phyloP scores from a whole-genome alignment of 2,329 filamentous ascomycete species.

The Xylaria multiplex region DNA sequence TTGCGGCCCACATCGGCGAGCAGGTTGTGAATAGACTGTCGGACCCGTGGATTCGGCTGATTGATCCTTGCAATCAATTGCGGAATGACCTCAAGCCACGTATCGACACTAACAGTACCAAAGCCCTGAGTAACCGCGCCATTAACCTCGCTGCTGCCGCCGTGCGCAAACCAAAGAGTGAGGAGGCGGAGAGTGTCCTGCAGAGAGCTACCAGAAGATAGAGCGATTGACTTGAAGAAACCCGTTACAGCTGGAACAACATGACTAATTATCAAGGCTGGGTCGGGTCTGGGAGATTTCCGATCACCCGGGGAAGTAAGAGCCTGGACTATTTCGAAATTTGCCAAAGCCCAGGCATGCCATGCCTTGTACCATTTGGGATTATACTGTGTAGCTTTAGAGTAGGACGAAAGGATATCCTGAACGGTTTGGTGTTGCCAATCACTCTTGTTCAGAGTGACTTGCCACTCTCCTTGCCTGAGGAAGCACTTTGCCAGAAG shows the following conservation, averaged over 20 bases:
- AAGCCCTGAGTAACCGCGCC: conserved; percentile 90
- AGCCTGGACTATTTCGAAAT: conserved; percentile 96
- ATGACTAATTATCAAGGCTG: conserved; percentile 79
- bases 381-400: conserved; percentile 92
- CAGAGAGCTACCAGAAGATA: conserved; percentile 90
- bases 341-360: conserved; percentile 98
- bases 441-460: conserved; percentile 82
- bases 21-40: conserved; percentile 90
- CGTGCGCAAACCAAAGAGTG: conserved; percentile 96
- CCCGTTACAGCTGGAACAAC: conserved; percentile 94
- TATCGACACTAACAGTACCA: conserved; percentile 91
- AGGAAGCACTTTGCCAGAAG: conserved; percentile 95
- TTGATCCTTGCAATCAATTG: conserved; percentile 98
- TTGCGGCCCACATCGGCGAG: conserved; percentile 91
- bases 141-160: conserved; percentile 88
- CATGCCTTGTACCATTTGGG: conserved; percentile 98
- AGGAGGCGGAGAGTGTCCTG: conserved; percentile 94
- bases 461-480: conserved; percentile 96
- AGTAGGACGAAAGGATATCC: conserved; percentile 91
- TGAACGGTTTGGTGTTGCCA: conserved; percentile 89
- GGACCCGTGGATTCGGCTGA: conserved; percentile 88
- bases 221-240: conserved; percentile 96
- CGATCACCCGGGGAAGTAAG: conserved; percentile 74
- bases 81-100: conserved; percentile 97
- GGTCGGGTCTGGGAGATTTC: conserved; percentile 60